Base-by-base conservation (phyloP, 345 rosid genomes). In the Corchorus capsularis region DNA sequence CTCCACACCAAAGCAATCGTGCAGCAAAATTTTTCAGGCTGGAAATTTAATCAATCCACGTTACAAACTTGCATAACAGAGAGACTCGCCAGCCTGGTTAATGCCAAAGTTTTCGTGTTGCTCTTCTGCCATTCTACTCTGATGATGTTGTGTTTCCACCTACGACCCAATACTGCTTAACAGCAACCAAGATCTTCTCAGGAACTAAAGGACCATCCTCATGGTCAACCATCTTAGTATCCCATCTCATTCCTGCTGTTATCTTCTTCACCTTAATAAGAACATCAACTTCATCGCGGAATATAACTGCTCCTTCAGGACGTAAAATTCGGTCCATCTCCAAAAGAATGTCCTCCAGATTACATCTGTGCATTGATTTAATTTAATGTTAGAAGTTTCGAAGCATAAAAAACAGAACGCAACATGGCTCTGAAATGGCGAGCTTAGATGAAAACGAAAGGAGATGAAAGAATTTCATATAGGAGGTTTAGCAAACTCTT, bases 291-390 rank as follows among this genome's bases (percentile, higher is more conserved):
- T 94, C 96, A 68, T 94, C 99, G 0, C 98, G 86, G 87, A 94
- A 71, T 77, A 96, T 91, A 65, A 94, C 90, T 0, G 98, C 96
- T 55, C 99, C 99, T 88, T 94, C 99, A 47, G 99, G 99, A 27
- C 99, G 91, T 74, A 96, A 78, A 80, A 96, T 91, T 52, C 99
- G 75, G 76, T 96, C 99, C 99, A 96, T 94, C 93, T 96, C 98
- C 71, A 96, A 79, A 37, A 96, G 92, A 86, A 96, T 92, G 80
- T 91, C 98, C 80, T 91, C 98, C 15, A 77, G 78, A 60, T 89
- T 86, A 75, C 99, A 96, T 84, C 99, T 96, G 84, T 96, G 84
- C 67, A 71, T 43, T 15, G 27, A 50, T 80, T 67, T 41, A 54
- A 22, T 41, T 47, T 2, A 35, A 53, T 5, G 52, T 53, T 14